Evolutionary conservation across 2,329 filamentous ascomycete genomes (phyloP).

Genomic region (Chalaropsis thielavioides): DNA sequence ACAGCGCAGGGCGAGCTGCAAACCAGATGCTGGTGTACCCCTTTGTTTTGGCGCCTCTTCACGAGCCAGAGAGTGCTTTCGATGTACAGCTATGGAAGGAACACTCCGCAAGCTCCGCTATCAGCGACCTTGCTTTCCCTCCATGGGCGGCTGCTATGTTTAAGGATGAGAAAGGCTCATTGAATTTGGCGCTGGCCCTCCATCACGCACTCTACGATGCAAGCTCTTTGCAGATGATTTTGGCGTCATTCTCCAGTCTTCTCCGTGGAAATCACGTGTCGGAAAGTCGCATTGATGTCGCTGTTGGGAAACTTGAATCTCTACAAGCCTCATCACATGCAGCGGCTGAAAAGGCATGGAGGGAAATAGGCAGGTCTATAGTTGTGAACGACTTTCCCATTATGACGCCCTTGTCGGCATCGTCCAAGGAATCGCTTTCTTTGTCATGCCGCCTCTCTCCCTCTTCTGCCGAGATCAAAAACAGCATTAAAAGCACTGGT

Average conservation of each 20-base stretch:
- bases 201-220: conserved; percentile 85
- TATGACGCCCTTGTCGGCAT: conserved; percentile 46
- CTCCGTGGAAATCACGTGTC: conserved; percentile 20
- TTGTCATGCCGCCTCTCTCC: not conserved
- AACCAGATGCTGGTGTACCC: conserved; percentile 13
- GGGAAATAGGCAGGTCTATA: conserved; percentile 34
- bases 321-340: conserved; percentile 1
- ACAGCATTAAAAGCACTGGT: conserved; percentile 40
- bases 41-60: not conserved
- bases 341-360: conserved; percentile 48
- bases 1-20: not conserved
- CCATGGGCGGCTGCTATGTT: conserved; percentile 49
- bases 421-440: conserved; percentile 24
- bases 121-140: conserved; percentile 35
- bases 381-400: conserved; percentile 60
- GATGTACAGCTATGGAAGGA: conserved; percentile 28
- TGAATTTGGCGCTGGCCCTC: conserved; percentile 33
- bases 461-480: conserved; percentile 32
- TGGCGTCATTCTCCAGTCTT: conserved; percentile 39
- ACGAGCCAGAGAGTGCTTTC: conserved; percentile 19
- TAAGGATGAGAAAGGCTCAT: conserved; percentile 18
- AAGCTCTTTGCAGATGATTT: conserved; percentile 49
- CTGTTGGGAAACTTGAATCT: not conserved
- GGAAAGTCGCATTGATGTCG: not conserved
- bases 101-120: conserved; percentile 23